Percentiles rank a stretch among this genome's conserved stretches.
Evolutionary conservation across 148 eudicot genomes (phyloP).

Genomic region (Linanthus parryae): DNA sequence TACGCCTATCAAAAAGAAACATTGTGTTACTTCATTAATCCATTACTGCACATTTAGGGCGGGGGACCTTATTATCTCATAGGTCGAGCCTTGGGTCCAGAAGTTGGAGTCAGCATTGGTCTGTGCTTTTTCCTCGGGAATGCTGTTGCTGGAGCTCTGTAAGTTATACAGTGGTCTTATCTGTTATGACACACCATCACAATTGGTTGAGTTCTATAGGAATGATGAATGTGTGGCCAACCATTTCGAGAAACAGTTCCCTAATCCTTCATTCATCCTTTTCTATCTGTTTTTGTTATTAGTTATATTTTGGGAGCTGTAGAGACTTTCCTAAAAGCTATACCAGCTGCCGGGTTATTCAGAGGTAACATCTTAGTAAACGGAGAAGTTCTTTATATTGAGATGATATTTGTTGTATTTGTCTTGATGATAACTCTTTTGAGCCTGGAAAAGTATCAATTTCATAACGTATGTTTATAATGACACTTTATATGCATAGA

Average conservation of each 20-base stretch:
- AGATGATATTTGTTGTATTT: neutral
- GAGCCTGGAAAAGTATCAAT: neutral
- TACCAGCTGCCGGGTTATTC: conserved; percentile 88
- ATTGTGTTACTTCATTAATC: neutral
- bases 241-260: no score
- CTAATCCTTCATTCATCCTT: no score
- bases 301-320: conserved; percentile 99
- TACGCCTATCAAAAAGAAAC: no score
- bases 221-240: conserved; percentile 6
- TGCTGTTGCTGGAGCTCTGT: conserved; percentile 99
- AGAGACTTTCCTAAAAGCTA: conserved; percentile 93
- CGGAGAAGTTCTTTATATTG: neutral
- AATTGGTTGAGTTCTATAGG: neutral
- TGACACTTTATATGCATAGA: no score
- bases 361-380: conserved; percentile 41
- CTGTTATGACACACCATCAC: neutral
- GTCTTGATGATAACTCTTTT: neutral
- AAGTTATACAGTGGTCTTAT: conserved; percentile 39
- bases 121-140: conserved; percentile 97
- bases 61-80: conserved; percentile 99
- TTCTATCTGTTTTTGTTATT: conserved; percentile 21
- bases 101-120: conserved; percentile 99
- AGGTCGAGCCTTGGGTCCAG: conserved; percentile 99
- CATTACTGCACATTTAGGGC: conserved; percentile 41
- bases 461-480: no score